A percentile compares a stretch with the other conserved stretches of the same genome.
These are phyloP conservation scores for Anisodus acutangulus DNA, from an alignment of 257 asterid genomes.

Conservation along the genomic window DNA sequence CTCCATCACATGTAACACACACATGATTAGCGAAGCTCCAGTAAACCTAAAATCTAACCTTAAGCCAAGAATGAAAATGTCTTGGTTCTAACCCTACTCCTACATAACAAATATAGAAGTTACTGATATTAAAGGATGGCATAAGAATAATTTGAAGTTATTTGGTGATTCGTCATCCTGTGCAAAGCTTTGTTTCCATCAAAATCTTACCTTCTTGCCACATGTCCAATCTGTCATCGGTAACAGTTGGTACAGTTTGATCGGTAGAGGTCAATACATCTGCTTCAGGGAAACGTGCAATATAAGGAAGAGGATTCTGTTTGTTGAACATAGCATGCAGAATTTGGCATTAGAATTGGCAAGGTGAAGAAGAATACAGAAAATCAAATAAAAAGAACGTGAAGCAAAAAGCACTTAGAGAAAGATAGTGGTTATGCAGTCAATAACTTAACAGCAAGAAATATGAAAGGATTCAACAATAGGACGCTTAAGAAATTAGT, in stretches of 20 bases:
- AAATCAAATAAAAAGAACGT: background rate
- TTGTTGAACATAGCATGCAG: slow-evolving; percentile 40
- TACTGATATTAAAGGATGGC: slow-evolving; percentile 1
- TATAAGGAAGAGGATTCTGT: slow-evolving; percentile 97
- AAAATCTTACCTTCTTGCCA: slow-evolving; percentile 78
- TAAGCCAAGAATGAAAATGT: background rate
- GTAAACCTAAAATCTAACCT: background rate
- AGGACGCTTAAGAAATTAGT: background rate
- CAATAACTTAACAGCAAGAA: slow-evolving; percentile 14
- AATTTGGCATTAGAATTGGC: slow-evolving; percentile 24
- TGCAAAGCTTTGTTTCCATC: slow-evolving; percentile 35
- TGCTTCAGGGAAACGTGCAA: slow-evolving; percentile 97
- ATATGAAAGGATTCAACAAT: background rate
- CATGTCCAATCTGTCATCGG: slow-evolving; percentile 87
- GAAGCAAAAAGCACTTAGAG: background rate
- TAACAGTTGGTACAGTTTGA: slow-evolving; percentile 85
- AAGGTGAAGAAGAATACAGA: slow-evolving; percentile 15
- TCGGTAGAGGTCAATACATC: slow-evolving; percentile 96
- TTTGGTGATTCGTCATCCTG: background rate
- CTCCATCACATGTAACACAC: slow-evolving; percentile 14
- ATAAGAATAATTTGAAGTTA: slow-evolving; percentile 25
- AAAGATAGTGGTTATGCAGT: background rate
- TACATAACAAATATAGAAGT: background rate
- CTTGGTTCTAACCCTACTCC: slow-evolving; percentile 2
- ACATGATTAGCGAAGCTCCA: background rate